A percentile compares a stretch with the other conserved stretches of the same genome.
Conservation (phyloP, 345 rosid genomes). For the Bruguiera parviflora region DNA sequence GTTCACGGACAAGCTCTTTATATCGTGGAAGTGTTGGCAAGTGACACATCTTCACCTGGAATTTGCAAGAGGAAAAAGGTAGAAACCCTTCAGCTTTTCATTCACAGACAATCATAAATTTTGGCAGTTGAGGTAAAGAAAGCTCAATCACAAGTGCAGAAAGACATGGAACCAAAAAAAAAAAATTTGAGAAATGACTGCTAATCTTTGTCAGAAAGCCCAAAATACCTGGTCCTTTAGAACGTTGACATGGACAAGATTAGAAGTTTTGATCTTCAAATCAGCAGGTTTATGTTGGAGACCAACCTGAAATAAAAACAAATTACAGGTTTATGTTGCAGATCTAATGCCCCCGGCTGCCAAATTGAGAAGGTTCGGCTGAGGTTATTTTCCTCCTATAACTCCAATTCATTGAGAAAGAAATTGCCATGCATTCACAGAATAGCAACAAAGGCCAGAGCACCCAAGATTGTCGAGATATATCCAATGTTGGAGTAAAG, state of each 20-base stretch:
- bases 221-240: constrained; percentile 66
- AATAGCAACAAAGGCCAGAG: not conserved
- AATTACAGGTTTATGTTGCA: not conserved
- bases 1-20: constrained; percentile 67
- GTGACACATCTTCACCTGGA: constrained; percentile 51
- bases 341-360: not conserved
- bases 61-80: not conserved
- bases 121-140: too few species aligned
- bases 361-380: not conserved
- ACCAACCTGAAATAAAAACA: constrained; percentile 56
- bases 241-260: constrained; percentile 73
- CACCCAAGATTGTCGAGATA: not conserved
- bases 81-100: not conserved
- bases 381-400: not conserved
- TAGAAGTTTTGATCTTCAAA: constrained; percentile 73
- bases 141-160: not conserved
- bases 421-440: not conserved
- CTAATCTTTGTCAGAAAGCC: not conserved
- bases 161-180: not conserved
- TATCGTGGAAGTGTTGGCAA: constrained; percentile 67
- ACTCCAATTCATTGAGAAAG: not conserved
- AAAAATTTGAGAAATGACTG: too few species aligned
- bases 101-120: too few species aligned
- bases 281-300: constrained; percentile 69
- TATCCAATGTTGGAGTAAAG: not conserved